A percentile compares a stretch with the other conserved stretches of the same genome.
phyloP scores from a whole-genome alignment of 2,329 filamentous ascomycete species.

The Colletotrichum lupini region DNA sequence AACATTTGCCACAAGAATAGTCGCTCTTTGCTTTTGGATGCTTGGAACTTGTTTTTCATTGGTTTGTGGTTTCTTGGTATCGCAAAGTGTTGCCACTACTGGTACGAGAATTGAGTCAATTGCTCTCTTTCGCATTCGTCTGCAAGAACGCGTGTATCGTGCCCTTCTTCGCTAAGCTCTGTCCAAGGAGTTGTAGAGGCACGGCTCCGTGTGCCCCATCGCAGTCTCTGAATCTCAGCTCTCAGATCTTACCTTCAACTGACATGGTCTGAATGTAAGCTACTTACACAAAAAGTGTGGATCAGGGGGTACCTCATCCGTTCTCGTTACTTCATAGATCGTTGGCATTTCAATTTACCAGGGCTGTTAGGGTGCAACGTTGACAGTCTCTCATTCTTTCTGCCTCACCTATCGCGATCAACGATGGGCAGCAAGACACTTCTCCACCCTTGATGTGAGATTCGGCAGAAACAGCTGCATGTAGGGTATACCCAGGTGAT shows the following conservation, averaged over 20 bases:
- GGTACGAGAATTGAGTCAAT: neutral
- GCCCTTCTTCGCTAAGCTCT: neutral
- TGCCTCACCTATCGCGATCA: neutral
- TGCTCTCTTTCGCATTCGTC: neutral
- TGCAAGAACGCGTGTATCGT: neutral
- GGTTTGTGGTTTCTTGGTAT: neutral
- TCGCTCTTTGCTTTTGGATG: neutral
- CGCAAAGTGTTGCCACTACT: neutral
- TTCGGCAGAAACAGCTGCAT: neutral
- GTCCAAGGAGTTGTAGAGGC: neutral
- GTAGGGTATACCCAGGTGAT: neutral
- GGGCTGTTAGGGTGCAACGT: neutral
- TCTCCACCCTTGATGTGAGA: neutral
- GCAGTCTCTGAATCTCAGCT: neutral
- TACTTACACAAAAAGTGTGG: neutral
- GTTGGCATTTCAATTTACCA: neutral
- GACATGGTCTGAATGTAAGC: neutral
- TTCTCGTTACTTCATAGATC: neutral
- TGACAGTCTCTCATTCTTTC: neutral
- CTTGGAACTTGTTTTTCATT: neutral
- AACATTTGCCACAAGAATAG: constrained; percentile 8
- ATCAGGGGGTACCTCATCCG: neutral
- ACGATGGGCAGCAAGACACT: neutral
- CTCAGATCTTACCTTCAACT: neutral
- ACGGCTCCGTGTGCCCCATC: neutral